Percentiles rank a stretch among this genome's conserved stretches.
Conservation (phyloP, 805 yeast genomes). For the Metschnikowia drakensbergensis region DNA sequence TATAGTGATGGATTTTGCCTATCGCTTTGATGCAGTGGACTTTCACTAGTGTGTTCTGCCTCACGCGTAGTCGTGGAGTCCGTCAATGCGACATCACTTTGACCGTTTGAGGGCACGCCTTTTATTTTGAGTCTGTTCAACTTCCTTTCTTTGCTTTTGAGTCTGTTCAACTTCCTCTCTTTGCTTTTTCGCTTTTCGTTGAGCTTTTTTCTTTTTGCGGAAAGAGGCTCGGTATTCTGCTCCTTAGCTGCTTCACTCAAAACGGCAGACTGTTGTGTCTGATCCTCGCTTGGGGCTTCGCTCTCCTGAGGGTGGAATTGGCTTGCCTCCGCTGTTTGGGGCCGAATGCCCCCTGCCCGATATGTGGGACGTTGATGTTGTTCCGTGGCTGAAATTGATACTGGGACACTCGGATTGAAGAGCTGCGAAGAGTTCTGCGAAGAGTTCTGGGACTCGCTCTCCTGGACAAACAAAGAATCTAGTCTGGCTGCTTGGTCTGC, state of each 20-base stretch:
- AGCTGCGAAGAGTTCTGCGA: not conserved
- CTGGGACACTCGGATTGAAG: not conserved
- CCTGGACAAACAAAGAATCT: not conserved
- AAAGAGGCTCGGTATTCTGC: not conserved
- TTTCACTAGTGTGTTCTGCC: not conserved
- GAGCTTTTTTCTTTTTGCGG: conserved; percentile 4
- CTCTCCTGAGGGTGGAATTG: not conserved
- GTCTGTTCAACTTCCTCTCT: not conserved
- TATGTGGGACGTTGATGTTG: not conserved
- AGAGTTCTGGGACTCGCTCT: not conserved
- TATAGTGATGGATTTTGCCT: not conserved
- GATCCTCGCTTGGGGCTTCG: not conserved
- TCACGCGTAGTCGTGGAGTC: not conserved
- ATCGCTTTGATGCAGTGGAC: not conserved
- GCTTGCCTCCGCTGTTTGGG: not conserved
- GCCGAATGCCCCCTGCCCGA: not conserved
- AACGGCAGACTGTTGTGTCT: not conserved
- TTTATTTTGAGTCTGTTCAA: not conserved
- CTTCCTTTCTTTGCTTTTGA: not conserved
- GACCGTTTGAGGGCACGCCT: not conserved
- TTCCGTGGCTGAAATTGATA: not conserved
- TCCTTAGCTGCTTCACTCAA: not conserved
- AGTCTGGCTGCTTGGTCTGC: not conserved
- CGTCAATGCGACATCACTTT: not conserved
- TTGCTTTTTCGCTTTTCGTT: conserved; percentile 8